Conservation (phyloP, 2,329 filamentous ascomycete species). For the Cercospora berteroae region DNA sequence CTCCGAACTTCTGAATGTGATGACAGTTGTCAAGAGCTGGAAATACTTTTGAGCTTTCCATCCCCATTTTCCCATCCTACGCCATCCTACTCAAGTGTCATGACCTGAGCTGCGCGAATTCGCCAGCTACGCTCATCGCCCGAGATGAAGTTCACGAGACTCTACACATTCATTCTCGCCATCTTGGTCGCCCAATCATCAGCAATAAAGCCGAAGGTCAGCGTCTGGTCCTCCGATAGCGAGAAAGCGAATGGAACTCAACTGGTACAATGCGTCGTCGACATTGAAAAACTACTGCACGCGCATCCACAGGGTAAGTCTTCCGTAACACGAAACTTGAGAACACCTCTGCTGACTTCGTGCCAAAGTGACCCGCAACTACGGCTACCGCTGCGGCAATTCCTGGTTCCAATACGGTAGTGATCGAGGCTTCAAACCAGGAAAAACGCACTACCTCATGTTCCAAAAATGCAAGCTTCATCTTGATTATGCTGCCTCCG, state of each 20-base stretch:
- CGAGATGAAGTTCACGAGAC: background rate
- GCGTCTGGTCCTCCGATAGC: background rate
- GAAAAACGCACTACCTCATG: background rate
- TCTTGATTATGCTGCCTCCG: background rate
- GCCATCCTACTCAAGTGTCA: too few species aligned
- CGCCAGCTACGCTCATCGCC: background rate
- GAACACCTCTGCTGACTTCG: background rate
- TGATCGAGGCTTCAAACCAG: background rate
- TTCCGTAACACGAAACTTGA: background rate
- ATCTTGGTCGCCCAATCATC: background rate
- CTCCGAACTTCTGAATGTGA: too few species aligned
- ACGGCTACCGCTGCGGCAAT: background rate
- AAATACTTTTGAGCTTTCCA: too few species aligned
- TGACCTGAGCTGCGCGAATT: too few species aligned
- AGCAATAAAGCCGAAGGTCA: background rate
- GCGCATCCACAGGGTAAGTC: too few species aligned
- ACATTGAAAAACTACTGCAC: background rate
- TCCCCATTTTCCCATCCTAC: too few species aligned
- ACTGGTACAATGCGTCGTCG: background rate
- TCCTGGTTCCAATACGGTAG: background rate
- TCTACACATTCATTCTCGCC: background rate
- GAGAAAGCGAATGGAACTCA: background rate
- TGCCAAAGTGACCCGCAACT: background rate
- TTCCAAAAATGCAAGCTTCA: background rate
- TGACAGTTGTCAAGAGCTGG: too few species aligned